These are phyloP conservation scores for Luffa aegyptiaca DNA, from an alignment of 306 rosid genomes.

Conservation along the genomic window DNA sequence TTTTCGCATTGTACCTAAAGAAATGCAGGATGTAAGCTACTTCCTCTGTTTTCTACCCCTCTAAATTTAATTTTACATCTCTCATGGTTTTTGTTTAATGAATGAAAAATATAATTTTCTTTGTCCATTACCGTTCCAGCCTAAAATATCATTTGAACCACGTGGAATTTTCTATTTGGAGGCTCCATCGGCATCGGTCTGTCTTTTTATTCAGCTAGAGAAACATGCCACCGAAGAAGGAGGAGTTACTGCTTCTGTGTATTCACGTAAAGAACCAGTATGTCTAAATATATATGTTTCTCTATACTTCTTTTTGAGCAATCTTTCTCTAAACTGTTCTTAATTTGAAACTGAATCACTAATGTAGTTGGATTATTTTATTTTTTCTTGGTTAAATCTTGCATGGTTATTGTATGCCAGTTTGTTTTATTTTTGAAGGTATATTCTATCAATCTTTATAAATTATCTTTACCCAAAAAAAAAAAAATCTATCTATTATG, in stretches of 20 bases:
- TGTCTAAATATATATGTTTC: conserved; percentile 20
- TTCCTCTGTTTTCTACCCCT: neutral
- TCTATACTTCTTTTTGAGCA: neutral
- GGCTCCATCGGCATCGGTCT: conserved; percentile 88
- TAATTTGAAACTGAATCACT: neutral
- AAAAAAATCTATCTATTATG: neutral
- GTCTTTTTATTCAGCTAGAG: conserved; percentile 92
- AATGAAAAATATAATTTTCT: neutral
- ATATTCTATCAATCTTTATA: neutral
- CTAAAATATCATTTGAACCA: conserved; percentile 39
- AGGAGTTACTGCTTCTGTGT: conserved; percentile 84
- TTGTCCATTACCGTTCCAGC: conserved; percentile 30
- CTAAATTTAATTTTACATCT: neutral
- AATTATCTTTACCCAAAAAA: neutral
- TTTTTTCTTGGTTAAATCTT: neutral
- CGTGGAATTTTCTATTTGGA: conserved; percentile 83
- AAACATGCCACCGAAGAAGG: conserved; percentile 97
- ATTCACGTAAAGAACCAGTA: conserved; percentile 97
- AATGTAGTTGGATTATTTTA: neutral
- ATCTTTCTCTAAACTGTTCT: neutral
- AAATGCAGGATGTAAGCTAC: conserved; percentile 68
- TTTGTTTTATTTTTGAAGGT: neutral
- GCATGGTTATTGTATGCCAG: neutral
- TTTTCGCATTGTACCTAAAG: conserved; percentile 63
- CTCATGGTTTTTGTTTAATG: neutral